Percentiles rank a stretch among this genome's conserved stretches.
These are phyloP conservation scores for Fonsecaea monophora DNA, from an alignment of 2,329 filamentous ascomycete genomes.

Conservation along the genomic window DNA sequence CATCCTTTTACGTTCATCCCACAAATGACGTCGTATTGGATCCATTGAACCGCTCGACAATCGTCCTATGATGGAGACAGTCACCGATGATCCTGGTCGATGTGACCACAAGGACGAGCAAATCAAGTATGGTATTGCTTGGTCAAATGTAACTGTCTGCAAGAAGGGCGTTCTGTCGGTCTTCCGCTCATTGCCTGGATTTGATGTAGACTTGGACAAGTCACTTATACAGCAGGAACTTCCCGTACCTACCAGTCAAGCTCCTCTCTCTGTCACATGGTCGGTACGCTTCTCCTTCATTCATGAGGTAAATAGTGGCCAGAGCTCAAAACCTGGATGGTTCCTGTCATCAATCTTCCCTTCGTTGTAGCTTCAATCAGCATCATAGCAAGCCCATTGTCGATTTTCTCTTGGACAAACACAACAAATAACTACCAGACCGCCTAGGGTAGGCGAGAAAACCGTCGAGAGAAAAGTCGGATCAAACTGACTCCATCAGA, in stretches of 20 bases:
- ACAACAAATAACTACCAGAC: not conserved
- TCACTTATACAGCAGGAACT: not conserved
- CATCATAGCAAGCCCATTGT: not conserved
- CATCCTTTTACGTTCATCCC: constrained; percentile 17
- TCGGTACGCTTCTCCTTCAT: not conserved
- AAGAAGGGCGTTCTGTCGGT: constrained; percentile 6
- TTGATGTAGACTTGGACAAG: constrained; percentile 12
- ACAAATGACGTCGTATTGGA: constrained; percentile 30
- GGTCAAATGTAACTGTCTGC: constrained; percentile 16
- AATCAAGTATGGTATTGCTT: constrained; percentile 13
- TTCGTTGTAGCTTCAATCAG: constrained; percentile 4
- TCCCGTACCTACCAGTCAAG: constrained; percentile 2
- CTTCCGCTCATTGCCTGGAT: constrained; percentile 16
- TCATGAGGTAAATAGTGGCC: not conserved
- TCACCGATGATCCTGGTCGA: constrained; percentile 1
- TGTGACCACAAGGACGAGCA: constrained; percentile 17
- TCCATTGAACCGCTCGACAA: not conserved
- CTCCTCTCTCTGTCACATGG: constrained; percentile 2
- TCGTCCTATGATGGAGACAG: constrained; percentile 17
- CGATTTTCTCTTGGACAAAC: not conserved
- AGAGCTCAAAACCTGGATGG: not conserved
- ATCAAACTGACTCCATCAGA: constrained; percentile 11
- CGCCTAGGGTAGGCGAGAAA: not conserved
- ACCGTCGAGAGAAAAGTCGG: not conserved
- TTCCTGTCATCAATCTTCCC: not conserved